phyloP scores from a whole-genome alignment of 2,329 filamentous ascomycete species.

The Paecilomyces formosus region DNA sequence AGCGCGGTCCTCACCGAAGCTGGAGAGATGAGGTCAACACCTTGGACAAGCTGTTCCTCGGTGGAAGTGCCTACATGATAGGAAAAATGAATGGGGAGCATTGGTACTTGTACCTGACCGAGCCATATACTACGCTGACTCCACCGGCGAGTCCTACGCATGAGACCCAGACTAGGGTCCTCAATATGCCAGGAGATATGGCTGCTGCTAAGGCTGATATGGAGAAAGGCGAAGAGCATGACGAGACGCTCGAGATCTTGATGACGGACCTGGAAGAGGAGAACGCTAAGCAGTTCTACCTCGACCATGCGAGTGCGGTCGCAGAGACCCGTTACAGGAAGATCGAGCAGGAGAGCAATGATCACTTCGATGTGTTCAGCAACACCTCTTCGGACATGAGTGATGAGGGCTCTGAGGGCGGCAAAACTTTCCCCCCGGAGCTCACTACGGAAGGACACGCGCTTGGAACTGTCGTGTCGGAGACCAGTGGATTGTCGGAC shows the following conservation, averaged over 20 bases:
- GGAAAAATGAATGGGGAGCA: slow-evolving; percentile 99
- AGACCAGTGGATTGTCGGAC: slow-evolving; percentile 78
- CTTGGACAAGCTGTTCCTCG: slow-evolving; percentile 82
- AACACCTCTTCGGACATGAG: slow-evolving; percentile 60
- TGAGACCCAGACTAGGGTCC: slow-evolving; percentile 52
- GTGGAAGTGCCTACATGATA: slow-evolving; percentile 97
- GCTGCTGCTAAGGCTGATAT: slow-evolving; percentile 8
- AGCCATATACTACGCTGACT: slow-evolving; percentile 70
- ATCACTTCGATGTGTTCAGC: slow-evolving; percentile 68
- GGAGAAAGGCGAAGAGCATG: slow-evolving; percentile 28
- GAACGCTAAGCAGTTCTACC: slow-evolving; percentile 62
- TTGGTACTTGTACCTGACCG: slow-evolving; percentile 97
- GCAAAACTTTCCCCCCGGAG: slow-evolving; percentile 55
- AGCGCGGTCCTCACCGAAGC: slow-evolving; percentile 89
- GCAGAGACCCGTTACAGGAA: slow-evolving; percentile 74
- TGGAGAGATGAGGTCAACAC: slow-evolving; percentile 95
- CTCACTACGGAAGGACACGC: slow-evolving; percentile 90
- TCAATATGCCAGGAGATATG: slow-evolving; percentile 44
- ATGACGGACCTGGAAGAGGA: slow-evolving; percentile 62
- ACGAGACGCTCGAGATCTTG: slow-evolving; percentile 54
- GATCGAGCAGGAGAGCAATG: slow-evolving; percentile 54
- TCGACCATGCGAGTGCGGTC: slow-evolving; percentile 80
- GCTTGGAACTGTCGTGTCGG: slow-evolving; percentile 84
- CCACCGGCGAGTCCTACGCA: slow-evolving; percentile 67
- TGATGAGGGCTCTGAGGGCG: slow-evolving; percentile 46